These are phyloP conservation scores for Albizia julibrissin DNA, from an alignment of 306 rosid species.

Conservation along the genomic window DNA sequence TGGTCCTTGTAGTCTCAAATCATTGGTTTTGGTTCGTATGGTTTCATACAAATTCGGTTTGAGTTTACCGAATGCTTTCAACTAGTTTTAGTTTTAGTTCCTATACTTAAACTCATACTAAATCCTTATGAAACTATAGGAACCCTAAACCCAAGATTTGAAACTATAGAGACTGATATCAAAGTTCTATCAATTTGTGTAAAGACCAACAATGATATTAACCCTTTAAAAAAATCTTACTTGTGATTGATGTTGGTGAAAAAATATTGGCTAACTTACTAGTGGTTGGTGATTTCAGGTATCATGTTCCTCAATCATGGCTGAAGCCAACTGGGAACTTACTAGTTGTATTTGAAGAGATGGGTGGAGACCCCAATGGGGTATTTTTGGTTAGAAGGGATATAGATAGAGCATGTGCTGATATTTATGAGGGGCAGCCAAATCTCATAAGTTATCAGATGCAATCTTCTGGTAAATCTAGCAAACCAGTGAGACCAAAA, in stretches of 20 bases:
- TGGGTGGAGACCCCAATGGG: constrained; percentile 91
- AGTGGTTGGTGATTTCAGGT: constrained; percentile 61
- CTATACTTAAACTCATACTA: no score
- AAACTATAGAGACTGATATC: no score
- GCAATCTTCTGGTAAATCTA: constrained; percentile 79
- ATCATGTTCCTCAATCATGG: constrained; percentile 96
- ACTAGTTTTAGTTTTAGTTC: no score
- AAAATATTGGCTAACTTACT: constrained; percentile 29
- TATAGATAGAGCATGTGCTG: constrained; percentile 77
- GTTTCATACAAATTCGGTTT: no score
- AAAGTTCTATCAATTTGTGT: no score
- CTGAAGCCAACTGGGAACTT: constrained; percentile 84
- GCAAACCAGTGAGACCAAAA: constrained; percentile 78
- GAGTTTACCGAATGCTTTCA: no score
- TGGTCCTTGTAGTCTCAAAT: no score
- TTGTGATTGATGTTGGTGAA: not conserved
- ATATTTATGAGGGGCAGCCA: constrained; percentile 97
- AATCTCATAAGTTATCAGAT: constrained; percentile 66
- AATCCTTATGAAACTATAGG: no score
- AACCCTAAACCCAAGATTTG: no score
- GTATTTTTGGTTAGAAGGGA: constrained; percentile 82
- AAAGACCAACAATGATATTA: no score
- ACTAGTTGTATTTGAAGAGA: constrained; percentile 90
- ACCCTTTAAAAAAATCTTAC: no score
- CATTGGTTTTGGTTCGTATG: no score